Evolutionary conservation across 164 flowering plant genomes (phyloP).

Genomic region (Dillenia suffruticosa): DNA sequence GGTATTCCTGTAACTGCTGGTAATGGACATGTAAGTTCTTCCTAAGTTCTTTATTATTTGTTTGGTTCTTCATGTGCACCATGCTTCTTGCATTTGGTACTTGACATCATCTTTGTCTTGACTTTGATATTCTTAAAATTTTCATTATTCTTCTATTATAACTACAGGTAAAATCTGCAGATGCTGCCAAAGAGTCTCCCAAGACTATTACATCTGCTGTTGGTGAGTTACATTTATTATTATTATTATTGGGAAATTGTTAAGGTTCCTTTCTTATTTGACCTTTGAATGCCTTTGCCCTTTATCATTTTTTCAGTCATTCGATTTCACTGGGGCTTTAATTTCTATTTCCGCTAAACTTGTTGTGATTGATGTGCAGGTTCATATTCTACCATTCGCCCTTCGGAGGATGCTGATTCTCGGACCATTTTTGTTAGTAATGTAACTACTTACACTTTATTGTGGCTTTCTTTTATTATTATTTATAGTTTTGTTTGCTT

Average conservation of each 20-base stretch:
- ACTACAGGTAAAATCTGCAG: too few species aligned
- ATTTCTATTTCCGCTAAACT: too few species aligned
- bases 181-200: too few species aligned
- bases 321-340: too few species aligned
- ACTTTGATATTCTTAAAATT: neutral
- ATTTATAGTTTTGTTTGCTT: constrained; percentile 3
- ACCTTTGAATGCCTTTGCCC: too few species aligned
- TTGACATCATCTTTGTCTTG: neutral
- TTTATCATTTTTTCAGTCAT: too few species aligned
- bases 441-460: constrained; percentile 32
- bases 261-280: too few species aligned
- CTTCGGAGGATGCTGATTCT: constrained; percentile 76
- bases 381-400: constrained; percentile 39
- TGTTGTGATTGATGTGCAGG: constrained; percentile 34
- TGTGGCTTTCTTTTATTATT: neutral
- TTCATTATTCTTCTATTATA: too few species aligned
- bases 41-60: neutral
- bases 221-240: too few species aligned
- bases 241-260: too few species aligned
- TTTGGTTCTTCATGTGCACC: neutral
- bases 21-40: constrained; percentile 60
- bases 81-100: neutral
- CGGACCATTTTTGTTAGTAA: constrained; percentile 86
- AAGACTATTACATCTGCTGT: too few species aligned
- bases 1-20: constrained; percentile 18